Conservation (phyloP, 164 flowering plant genomes). For the Liriodendron chinense region DNA sequence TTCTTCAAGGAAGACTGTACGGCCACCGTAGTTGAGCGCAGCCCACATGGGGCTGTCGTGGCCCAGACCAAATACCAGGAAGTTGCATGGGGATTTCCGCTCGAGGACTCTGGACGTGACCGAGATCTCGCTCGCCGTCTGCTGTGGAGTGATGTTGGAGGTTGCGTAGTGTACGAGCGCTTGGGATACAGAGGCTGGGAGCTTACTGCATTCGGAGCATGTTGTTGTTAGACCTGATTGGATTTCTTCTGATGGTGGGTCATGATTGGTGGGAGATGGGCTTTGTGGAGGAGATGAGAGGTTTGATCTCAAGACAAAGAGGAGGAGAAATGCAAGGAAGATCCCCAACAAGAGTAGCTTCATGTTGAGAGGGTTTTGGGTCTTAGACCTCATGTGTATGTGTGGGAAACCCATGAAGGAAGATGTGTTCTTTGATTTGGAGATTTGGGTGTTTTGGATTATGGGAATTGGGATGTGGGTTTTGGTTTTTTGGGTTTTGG, state of each 20-base stretch:
- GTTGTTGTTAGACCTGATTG: slow-evolving; percentile 9
- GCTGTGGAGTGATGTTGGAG: slow-evolving; percentile 70
- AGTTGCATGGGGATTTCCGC: slow-evolving; percentile 80
- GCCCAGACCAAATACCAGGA: slow-evolving; percentile 87
- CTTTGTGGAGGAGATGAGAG: slow-evolving; percentile 32
- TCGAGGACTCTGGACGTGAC: slow-evolving; percentile 44
- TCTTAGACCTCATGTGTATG: slow-evolving; percentile 42
- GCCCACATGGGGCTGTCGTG: slow-evolving; percentile 89
- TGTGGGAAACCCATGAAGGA: slow-evolving; percentile 6
- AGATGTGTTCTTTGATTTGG: neutral
- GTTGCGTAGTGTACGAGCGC: slow-evolving; percentile 63
- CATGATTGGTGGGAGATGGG: slow-evolving; percentile 3
- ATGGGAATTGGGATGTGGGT: neutral
- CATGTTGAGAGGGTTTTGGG: slow-evolving; percentile 27
- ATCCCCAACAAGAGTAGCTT: slow-evolving; percentile 41
- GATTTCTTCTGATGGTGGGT: slow-evolving; percentile 7
- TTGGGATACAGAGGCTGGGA: slow-evolving; percentile 47
- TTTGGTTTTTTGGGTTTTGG: neutral
- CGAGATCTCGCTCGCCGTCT: slow-evolving; percentile 58
- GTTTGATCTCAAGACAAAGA: slow-evolving; percentile 44
- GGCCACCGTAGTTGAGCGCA: slow-evolving; percentile 71
- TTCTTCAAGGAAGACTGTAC: slow-evolving; percentile 81
- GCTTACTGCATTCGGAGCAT: slow-evolving; percentile 48
- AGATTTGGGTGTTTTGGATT: neutral
- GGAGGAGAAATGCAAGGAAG: slow-evolving; percentile 40